Conservation (phyloP, 208 protist genomes). For the Leishmania turanica region DNA sequence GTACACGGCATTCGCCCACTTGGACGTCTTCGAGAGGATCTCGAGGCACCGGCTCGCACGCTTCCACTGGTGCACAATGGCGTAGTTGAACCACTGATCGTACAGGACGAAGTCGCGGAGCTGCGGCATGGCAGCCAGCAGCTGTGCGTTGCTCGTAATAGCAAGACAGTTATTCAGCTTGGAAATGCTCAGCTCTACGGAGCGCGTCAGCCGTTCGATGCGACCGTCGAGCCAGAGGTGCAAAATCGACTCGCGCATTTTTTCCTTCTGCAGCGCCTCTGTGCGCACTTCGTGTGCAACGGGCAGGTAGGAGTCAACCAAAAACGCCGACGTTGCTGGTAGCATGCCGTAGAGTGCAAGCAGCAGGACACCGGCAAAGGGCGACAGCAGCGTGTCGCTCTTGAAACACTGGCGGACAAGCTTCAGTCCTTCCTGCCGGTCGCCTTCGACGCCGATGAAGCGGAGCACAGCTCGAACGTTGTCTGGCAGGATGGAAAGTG, state of each 20-base stretch:
- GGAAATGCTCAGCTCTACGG: constrained; percentile 32
- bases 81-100: constrained; percentile 57
- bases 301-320: constrained; percentile 33
- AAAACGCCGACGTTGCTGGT: constrained; percentile 37
- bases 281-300: constrained; percentile 28
- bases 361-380: constrained; percentile 56
- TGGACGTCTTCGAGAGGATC: constrained; percentile 43
- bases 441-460: constrained; percentile 50
- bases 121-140: constrained; percentile 54
- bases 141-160: constrained; percentile 35
- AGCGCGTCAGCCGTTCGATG: constrained; percentile 43
- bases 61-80: constrained; percentile 41
- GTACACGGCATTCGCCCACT: constrained; percentile 70
- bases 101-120: constrained; percentile 61
- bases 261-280: constrained; percentile 25
- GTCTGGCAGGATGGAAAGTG: constrained; percentile 49
- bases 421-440: constrained; percentile 47
- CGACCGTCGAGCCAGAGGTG: constrained; percentile 65
- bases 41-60: constrained; percentile 33
- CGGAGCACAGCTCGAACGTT: constrained; percentile 39
- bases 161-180: constrained; percentile 46
- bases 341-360: constrained; percentile 47
- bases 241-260: constrained; percentile 44
- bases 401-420: constrained; percentile 46
- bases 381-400: constrained; percentile 59